Evolutionary conservation across 108 stramenopile species (phyloP), one percentile per base, ranked within the genome.

Genomic region (Fistulifera pelliculosa): DNA sequence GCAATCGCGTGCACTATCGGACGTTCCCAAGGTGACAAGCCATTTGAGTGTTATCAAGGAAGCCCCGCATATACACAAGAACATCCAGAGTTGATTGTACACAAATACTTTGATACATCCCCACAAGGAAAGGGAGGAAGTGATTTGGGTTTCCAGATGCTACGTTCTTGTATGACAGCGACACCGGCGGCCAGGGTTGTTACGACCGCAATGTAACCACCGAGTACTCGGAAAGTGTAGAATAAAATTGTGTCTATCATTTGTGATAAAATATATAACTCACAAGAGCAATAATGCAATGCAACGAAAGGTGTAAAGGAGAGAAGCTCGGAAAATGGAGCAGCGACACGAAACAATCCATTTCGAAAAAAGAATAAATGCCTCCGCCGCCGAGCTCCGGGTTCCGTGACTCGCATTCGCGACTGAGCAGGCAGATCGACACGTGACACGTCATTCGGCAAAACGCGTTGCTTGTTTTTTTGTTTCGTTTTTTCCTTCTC

Each of bases 21-120:
- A 55, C 14, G 58, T 48, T 27, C 58, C 64, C 0, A 55, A n/a
- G 5, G 54, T 57, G 8, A 72, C 15, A 22, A 74, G 31, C 23
- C 56, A 73, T 62, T 80, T 74, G 0, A 78, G 43, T 19, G 70
- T 16, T 0, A 78, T 66, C 24, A 79, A 13, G 2, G 79, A 18
- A 28, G 71, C 56, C 15, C 84, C 84, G 21, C 79, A 38, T 1
- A 74, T 52, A 54, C 74, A 72, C 16, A 55, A 1, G 16, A 45
- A 19, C 73, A 83, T 81, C 88, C 88, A 90, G 0, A 80, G 11
- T 8, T 81, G 53, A 49, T 90, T 90, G 66, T 84, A 70, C 7
- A 68, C 7, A 55, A 67, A 86, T 1, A 86, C 73, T 45, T 83
- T 81, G 47, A 81, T 2, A 38, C 67, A 52, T 2, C 69, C 88